Conservation (phyloP, 805 yeast genomes). For the Metschnikowia gelsemii region DNA sequence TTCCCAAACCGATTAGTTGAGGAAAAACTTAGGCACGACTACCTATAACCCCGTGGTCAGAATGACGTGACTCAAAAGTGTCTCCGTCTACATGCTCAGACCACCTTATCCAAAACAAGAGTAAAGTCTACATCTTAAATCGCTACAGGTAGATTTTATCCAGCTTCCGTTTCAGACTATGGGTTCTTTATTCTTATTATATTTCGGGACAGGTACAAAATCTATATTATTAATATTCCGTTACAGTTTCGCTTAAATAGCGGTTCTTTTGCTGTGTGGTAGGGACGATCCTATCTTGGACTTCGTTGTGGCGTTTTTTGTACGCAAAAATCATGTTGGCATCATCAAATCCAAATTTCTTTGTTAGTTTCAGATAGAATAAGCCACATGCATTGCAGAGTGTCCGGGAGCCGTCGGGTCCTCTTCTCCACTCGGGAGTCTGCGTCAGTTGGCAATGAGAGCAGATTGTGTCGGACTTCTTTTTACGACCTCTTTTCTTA, state of each 20-base stretch:
- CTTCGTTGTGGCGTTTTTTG: conserved; percentile 18
- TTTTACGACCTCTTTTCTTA: conserved; percentile 22
- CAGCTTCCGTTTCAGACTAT: no score
- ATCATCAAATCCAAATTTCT: conserved; percentile 42
- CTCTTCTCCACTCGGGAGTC: conserved; percentile 93
- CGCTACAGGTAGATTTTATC: no score
- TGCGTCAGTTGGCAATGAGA: conserved; percentile 27
- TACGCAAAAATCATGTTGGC: conserved; percentile 31
- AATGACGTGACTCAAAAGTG: no score
- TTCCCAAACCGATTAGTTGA: no score
- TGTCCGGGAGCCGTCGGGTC: conserved; percentile 79
- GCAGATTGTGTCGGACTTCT: conserved; percentile 19
- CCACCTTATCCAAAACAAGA: no score
- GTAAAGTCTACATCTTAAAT: no score
- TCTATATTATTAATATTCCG: not conserved
- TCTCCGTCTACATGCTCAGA: no score
- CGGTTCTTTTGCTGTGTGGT: conserved; percentile 15
- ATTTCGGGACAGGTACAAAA: not conserved
- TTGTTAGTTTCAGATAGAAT: conserved; percentile 61
- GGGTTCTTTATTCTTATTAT: not conserved
- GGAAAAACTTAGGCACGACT: no score
- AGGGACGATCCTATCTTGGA: conserved; percentile 19
- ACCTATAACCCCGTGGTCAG: no score
- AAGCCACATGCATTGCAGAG: conserved; percentile 93
- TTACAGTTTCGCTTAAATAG: conserved; percentile 6